phyloP scores from a whole-genome alignment of 1,284 basidiomycete species.

The Sanguinoderma infundibulare region DNA sequence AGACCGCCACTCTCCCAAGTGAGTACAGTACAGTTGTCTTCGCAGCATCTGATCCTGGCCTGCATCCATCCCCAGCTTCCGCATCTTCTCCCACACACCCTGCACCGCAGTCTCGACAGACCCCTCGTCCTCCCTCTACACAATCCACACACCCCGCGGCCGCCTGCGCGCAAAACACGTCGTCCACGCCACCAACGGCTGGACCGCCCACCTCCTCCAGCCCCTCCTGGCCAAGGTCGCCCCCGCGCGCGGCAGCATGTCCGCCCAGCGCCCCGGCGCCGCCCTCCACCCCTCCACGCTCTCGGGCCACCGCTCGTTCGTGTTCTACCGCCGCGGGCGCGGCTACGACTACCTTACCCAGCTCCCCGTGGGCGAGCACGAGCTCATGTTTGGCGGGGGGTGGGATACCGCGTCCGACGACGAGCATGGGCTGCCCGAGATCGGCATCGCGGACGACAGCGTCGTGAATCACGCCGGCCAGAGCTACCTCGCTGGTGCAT shows the following conservation, averaged over 20 bases:
- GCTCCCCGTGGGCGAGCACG: conserved; percentile 50
- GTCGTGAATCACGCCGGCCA: conserved; percentile 38
- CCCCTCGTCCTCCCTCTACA: conserved; percentile 37
- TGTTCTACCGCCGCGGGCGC: conserved; percentile 54
- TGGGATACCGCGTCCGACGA: conserved; percentile 40
- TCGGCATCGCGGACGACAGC: conserved; percentile 50
- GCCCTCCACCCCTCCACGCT: conserved; percentile 33
- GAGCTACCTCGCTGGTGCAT: conserved; percentile 42
- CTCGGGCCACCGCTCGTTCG: conserved; percentile 52
- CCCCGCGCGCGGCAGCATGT: conserved; percentile 66
- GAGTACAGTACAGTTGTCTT: conserved; percentile 12
- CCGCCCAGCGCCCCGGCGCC: conserved; percentile 61
- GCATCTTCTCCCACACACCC: conserved; percentile 45
- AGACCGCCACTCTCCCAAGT: conserved; percentile 41
- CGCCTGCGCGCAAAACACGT: conserved; percentile 58
- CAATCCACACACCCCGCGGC: conserved; percentile 58
- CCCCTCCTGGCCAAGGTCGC: conserved; percentile 50
- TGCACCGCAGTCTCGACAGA: conserved; percentile 39
- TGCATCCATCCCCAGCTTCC: conserved; percentile 37
- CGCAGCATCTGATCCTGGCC: not conserved
- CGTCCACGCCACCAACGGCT: conserved; percentile 83
- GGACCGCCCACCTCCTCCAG: conserved; percentile 66
- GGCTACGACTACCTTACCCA: conserved; percentile 79
- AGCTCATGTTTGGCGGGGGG: conserved; percentile 69
- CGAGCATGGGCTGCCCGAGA: conserved; percentile 38